Evolutionary conservation across 352 stramenopile genomes (phyloP).

Genomic region (Pythium angustatum): DNA sequence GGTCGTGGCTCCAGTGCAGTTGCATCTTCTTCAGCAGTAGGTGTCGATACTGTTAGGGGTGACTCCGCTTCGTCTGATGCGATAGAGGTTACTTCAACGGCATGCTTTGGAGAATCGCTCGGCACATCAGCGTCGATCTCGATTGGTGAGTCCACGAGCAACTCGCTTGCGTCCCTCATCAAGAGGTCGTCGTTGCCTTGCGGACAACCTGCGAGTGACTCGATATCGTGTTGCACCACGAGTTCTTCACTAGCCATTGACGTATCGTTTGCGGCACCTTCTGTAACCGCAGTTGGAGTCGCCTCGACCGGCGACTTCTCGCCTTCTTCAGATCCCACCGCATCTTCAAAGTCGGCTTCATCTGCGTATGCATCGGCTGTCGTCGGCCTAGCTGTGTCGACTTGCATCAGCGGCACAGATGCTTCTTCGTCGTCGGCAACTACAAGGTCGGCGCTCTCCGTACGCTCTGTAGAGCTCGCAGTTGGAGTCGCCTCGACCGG

Average conservation of each 20-base stretch:
- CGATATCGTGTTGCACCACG: not conserved
- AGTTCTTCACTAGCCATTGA: not conserved
- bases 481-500: not conserved
- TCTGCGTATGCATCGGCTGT: constrained; percentile 34
- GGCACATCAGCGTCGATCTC: not conserved
- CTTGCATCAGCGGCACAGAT: not conserved
- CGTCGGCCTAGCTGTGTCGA: not conserved
- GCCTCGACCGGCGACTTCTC: not conserved
- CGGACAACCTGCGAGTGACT: not conserved
- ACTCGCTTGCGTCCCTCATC: not conserved
- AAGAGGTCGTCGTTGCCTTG: not conserved
- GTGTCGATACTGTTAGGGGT: not conserved
- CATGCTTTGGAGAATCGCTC: not conserved
- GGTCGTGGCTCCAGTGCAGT: not conserved
- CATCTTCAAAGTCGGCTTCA: constrained; percentile 34
- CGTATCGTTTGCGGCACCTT: not conserved
- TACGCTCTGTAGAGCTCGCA: too few relatives aligned
- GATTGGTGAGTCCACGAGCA: not conserved
- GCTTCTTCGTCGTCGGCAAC: not conserved
- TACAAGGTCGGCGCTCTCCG: not conserved
- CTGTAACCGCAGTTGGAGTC: not conserved
- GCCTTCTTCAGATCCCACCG: not conserved
- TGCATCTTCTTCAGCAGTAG: not conserved
- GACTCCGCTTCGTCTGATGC: not conserved
- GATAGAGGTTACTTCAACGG: not conserved